Evolutionary conservation across 306 rosid genomes (phyloP).

Genomic region (Medicago ruthenica): DNA sequence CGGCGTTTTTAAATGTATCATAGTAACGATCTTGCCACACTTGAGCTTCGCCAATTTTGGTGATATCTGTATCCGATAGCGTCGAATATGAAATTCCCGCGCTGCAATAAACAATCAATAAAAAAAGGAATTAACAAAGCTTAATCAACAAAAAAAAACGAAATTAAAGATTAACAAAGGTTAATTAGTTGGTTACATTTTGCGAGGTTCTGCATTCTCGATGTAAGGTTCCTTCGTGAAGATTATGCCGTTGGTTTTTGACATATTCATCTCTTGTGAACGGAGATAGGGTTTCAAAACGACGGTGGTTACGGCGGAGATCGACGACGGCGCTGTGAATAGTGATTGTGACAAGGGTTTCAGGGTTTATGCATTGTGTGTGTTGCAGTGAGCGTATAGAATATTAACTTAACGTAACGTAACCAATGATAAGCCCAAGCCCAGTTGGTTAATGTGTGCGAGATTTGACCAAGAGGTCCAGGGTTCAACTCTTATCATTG

Average conservation of each 20-base stretch:
- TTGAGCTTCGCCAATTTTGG: constrained; percentile 75
- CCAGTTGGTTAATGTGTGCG: no score
- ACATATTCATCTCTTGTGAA: constrained; percentile 44
- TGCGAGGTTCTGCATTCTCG: constrained; percentile 72
- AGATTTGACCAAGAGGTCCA: no score
- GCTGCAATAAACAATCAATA: constrained; percentile 51
- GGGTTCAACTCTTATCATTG: no score
- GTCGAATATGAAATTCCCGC: constrained; percentile 65
- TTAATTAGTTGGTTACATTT: constrained; percentile 52
- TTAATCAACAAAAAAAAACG: constrained; percentile 8
- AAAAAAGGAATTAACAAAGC: not conserved
- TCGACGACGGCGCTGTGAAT: no score
- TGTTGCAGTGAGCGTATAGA: no score
- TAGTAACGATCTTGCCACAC: constrained; percentile 65
- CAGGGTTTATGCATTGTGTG: no score
- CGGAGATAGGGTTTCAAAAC: no score
- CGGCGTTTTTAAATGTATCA: constrained; percentile 48
- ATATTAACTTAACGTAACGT: no score
- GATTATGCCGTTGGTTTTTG: constrained; percentile 51
- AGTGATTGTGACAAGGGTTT: no score
- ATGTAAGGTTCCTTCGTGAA: constrained; percentile 83
- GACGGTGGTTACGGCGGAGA: no score
- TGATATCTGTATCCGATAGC: constrained; percentile 70
- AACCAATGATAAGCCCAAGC: no score
- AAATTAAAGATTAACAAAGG: not conserved